phyloP scores from a whole-genome alignment of 257 asterid genomes.

The Solanum bulbocastanum region DNA sequence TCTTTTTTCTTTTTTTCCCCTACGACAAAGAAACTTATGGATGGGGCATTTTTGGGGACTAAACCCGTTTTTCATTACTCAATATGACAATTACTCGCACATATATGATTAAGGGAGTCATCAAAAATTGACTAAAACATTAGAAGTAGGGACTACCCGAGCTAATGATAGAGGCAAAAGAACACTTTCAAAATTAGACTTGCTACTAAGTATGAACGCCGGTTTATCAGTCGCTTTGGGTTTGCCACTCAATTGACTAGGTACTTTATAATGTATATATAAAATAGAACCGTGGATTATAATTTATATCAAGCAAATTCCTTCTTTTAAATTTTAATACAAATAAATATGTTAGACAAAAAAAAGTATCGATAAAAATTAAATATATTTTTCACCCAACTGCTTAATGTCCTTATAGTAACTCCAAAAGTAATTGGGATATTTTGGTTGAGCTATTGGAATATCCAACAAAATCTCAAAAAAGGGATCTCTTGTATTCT shows the following conservation, averaged over 20 bases:
- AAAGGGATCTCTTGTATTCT: slow-evolving; percentile 5
- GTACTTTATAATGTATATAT: background rate
- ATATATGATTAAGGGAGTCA: background rate
- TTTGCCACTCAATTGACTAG: background rate
- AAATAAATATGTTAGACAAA: background rate
- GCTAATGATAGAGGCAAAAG: background rate
- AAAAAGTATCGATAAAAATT: background rate
- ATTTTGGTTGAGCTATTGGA: background rate
- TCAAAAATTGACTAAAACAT: background rate
- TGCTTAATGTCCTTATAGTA: background rate
- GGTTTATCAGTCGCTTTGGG: background rate
- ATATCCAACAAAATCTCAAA: background rate
- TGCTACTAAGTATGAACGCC: too few relatives aligned
- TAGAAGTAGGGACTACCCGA: background rate
- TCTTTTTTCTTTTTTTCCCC: background rate
- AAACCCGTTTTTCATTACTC: background rate
- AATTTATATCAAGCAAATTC: background rate
- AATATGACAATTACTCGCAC: background rate
- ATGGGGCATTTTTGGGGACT: background rate
- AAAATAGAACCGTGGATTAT: background rate
- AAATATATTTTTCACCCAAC: background rate
- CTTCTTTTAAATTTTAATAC: background rate
- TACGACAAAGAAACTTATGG: background rate
- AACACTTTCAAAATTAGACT: background rate
- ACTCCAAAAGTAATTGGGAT: background rate